phyloP scores from a whole-genome alignment of 495 filamentous ascomycete genomes.

The Melanomma pulvis-pyrius region DNA sequence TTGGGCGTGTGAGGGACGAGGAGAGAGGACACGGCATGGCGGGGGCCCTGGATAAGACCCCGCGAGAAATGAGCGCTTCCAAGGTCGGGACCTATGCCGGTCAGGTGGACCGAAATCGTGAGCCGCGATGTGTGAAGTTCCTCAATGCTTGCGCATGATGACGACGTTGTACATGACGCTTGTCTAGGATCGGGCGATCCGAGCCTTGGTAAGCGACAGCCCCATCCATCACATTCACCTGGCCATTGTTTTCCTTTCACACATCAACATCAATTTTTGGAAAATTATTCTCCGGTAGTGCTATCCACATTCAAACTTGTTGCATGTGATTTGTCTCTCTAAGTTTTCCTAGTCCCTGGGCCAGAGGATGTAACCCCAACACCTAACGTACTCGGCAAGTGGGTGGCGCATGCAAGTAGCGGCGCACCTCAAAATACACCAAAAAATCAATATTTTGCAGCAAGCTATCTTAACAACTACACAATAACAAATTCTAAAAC shows the following conservation, averaged over 20 bases:
- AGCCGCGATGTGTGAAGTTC: not conserved
- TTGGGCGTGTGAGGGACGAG: not conserved
- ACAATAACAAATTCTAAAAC: too few species aligned
- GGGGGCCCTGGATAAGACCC: not conserved
- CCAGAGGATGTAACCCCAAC: too few species aligned
- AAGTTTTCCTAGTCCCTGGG: too few species aligned
- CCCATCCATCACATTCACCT: not conserved
- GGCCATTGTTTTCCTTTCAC: not conserved
- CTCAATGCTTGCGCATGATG: not conserved
- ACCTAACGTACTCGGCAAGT: too few species aligned
- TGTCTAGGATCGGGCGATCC: not conserved
- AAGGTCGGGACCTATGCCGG: constrained; percentile 5
- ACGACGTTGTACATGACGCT: not conserved
- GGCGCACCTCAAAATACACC: too few species aligned
- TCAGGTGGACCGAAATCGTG: not conserved
- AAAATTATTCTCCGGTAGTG: too few species aligned
- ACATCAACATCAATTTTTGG: too few species aligned
- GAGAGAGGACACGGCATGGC: not conserved
- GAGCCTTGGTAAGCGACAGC: not conserved
- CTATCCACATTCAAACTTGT: too few species aligned
- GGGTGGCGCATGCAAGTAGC: too few species aligned
- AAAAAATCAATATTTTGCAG: too few species aligned
- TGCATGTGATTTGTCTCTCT: too few species aligned
- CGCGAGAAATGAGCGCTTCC: not conserved
- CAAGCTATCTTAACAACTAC: too few species aligned